Evolutionary conservation across 495 filamentous ascomycete species (phyloP).

Genomic region (Podospora conica): DNA sequence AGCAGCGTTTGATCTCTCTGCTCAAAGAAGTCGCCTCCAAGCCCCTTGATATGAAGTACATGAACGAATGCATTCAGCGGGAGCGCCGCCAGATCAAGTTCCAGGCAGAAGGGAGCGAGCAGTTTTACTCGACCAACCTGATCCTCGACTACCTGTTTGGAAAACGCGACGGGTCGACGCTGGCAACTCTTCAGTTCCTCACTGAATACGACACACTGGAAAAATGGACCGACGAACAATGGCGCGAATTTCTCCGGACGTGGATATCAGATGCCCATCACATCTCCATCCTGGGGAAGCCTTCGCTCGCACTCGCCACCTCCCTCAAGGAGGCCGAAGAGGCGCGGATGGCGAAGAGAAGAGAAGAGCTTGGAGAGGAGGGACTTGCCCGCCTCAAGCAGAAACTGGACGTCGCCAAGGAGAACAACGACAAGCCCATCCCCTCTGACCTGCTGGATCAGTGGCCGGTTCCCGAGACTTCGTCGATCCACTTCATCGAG

Average conservation of each 20-base stretch:
- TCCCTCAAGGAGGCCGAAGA: conserved; percentile 68
- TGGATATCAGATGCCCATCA: conserved; percentile 85
- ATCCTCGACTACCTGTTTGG: conserved; percentile 92
- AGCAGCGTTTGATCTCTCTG: conserved; percentile 77
- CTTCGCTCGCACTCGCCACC: conserved; percentile 62
- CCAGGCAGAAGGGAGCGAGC: conserved; percentile 65
- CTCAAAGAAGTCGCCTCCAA: conserved; percentile 72
- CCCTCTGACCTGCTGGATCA: conserved; percentile 68
- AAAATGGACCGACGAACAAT: conserved; percentile 73
- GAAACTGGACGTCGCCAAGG: conserved; percentile 71
- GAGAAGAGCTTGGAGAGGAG: conserved; percentile 43
- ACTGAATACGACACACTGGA: conserved; percentile 70
- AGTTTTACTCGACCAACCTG: conserved; percentile 70
- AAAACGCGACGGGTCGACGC: conserved; percentile 71
- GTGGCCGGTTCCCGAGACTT: conserved; percentile 74
- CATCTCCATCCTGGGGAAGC: conserved; percentile 81
- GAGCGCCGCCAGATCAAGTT: conserved; percentile 74
- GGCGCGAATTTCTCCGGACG: conserved; percentile 71
- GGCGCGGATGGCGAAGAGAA: conserved; percentile 49
- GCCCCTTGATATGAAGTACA: conserved; percentile 79
- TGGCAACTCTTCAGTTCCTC: conserved; percentile 61
- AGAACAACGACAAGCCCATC: conserved; percentile 74
- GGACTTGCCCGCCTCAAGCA: conserved; percentile 62
- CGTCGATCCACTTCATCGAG: conserved; percentile 89
- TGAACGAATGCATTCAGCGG: conserved; percentile 76